Evolutionary conservation across 2,329 filamentous ascomycete genomes (phyloP).

Genomic region (Ophiocordyceps robertsii): DNA sequence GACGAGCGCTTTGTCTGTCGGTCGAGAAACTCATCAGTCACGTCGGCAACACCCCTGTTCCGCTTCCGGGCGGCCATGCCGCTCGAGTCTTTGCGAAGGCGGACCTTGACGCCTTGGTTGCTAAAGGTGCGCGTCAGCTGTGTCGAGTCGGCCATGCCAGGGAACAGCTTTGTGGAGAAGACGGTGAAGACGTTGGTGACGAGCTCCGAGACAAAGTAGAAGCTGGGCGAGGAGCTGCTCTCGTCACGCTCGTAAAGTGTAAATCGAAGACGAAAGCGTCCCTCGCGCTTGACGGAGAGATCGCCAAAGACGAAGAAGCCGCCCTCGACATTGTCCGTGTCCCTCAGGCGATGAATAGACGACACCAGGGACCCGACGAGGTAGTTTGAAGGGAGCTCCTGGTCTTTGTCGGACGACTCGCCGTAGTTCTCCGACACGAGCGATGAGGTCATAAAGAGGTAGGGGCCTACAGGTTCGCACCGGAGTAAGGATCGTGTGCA

Average conservation of each 20-base stretch:
- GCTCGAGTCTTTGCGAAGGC: constrained; percentile 71
- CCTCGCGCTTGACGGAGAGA: constrained; percentile 63
- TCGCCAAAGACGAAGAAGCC: constrained; percentile 90
- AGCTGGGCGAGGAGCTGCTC: constrained; percentile 8
- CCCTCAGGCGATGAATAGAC: constrained; percentile 70
- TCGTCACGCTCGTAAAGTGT: constrained; percentile 45
- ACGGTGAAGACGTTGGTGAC: constrained; percentile 53
- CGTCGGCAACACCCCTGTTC: constrained; percentile 14
- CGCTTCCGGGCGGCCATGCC: constrained; percentile 36
- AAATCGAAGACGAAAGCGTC: constrained; percentile 61
- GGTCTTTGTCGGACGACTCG: constrained; percentile 17
- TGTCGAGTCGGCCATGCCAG: constrained; percentile 71
- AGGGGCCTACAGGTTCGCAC: constrained; percentile 23
- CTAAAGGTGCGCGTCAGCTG: constrained; percentile 70
- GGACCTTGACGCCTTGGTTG: constrained; percentile 73
- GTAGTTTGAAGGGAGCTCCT: constrained; percentile 27
- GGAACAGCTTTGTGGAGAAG: constrained; percentile 54
- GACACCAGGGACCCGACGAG: constrained; percentile 64
- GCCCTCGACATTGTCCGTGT: constrained; percentile 62
- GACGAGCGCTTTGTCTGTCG: constrained; percentile 9
- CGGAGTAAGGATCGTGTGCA: not conserved
- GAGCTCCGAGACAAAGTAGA: constrained; percentile 12
- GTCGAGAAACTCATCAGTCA: constrained; percentile 5
- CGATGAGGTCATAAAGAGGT: constrained; percentile 32
- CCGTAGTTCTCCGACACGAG: constrained; percentile 28